Conservation (phyloP, 306 rosid genomes). For the Prunus mira region DNA sequence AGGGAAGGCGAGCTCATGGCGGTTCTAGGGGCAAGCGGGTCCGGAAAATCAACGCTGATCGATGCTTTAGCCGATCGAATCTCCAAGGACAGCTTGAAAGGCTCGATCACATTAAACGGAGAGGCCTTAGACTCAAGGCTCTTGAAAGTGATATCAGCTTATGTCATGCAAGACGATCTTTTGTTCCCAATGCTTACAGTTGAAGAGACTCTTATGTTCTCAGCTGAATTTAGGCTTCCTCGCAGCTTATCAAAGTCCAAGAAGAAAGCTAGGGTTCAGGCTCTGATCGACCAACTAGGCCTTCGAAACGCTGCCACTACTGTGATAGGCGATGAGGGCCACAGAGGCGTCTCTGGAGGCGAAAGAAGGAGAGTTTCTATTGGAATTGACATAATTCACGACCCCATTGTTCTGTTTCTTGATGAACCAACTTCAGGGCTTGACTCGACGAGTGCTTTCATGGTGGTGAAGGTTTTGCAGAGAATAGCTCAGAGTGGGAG, state of each 20-base stretch:
- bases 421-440: constrained; percentile 94
- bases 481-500: constrained; percentile 87
- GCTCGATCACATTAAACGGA: constrained; percentile 52
- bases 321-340: constrained; percentile 86
- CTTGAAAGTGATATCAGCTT: constrained; percentile 73
- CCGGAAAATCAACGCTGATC: constrained; percentile 84
- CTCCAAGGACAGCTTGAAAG: constrained; percentile 70
- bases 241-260: constrained; percentile 71
- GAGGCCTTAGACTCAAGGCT: constrained; percentile 58
- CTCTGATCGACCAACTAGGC: constrained; percentile 77
- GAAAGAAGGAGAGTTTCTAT: constrained; percentile 90
- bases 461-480: constrained; percentile 88
- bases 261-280: constrained; percentile 72
- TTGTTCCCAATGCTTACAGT: constrained; percentile 94
- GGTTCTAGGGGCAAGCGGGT: constrained; percentile 90
- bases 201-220: constrained; percentile 89
- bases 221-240: constrained; percentile 85
- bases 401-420: constrained; percentile 74
- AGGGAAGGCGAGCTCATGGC: constrained; percentile 93
- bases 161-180: constrained; percentile 97
- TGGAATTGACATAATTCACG: constrained; percentile 86
- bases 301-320: constrained; percentile 64
- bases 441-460: constrained; percentile 87
- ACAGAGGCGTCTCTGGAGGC: constrained; percentile 84
- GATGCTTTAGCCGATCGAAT: constrained; percentile 85